Conservation (phyloP, 208 protist species). For the Porcisia deanei region DNA sequence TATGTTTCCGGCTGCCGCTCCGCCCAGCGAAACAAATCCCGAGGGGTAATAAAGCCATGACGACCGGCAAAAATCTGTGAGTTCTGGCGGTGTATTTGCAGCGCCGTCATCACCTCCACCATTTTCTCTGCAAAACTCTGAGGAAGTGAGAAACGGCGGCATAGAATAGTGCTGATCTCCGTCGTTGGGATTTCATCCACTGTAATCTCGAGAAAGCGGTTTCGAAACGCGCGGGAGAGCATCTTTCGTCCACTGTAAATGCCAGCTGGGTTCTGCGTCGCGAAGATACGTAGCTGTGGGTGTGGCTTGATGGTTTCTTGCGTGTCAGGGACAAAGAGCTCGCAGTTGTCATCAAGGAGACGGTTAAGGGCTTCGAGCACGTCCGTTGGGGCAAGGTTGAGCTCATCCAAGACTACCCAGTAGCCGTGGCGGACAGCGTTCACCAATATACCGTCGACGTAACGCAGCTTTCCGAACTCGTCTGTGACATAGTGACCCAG, state of each 20-base stretch:
- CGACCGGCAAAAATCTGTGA: slow-evolving; percentile 99
- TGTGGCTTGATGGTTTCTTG: slow-evolving; percentile 98
- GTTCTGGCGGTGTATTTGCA: slow-evolving; percentile 93
- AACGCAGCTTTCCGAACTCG: slow-evolving; percentile 95
- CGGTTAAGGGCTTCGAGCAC: slow-evolving; percentile 99
- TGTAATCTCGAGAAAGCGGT: slow-evolving; percentile 99
- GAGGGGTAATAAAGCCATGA: slow-evolving; percentile 99
- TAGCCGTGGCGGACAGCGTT: slow-evolving; percentile 97
- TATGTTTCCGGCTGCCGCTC: slow-evolving; percentile 91
- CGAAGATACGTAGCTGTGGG: slow-evolving; percentile 99
- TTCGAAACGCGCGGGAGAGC: slow-evolving; percentile 99
- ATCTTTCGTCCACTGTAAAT: slow-evolving; percentile 97
- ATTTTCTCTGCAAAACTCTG: slow-evolving; percentile 93
- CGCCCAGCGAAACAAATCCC: slow-evolving; percentile 99
- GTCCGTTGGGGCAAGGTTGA: slow-evolving; percentile 99
- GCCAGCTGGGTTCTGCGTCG: slow-evolving; percentile 99
- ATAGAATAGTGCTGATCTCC: slow-evolving; percentile 98
- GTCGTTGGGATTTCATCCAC: slow-evolving; percentile 98
- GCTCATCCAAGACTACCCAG: slow-evolving; percentile 99
- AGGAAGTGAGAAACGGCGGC: slow-evolving; percentile 94
- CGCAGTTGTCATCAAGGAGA: slow-evolving; percentile 99
- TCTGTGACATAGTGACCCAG: slow-evolving; percentile 98
- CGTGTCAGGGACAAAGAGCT: slow-evolving; percentile 99
- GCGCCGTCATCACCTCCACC: slow-evolving; percentile 95
- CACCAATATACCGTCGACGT: slow-evolving; percentile 97